Conservation (phyloP, 331 rosid species). For the Prunus yedoensis region DNA sequence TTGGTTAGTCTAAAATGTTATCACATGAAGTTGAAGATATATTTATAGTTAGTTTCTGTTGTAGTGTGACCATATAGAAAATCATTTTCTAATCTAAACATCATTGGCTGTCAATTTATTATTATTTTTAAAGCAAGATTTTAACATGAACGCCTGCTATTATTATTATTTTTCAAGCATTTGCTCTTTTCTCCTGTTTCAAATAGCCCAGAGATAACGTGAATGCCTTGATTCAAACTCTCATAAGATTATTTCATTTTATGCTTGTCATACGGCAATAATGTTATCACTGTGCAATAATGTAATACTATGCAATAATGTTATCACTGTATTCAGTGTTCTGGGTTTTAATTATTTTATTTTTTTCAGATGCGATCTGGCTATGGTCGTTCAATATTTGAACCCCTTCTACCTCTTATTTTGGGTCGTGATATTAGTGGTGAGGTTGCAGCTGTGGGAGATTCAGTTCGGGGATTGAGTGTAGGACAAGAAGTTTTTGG, state of each 20-base stretch:
- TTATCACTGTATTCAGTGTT: background rate
- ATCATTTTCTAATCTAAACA: background rate
- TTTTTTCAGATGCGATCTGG: conserved; percentile 81
- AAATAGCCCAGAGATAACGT: background rate
- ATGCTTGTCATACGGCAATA: background rate
- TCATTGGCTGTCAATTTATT: background rate
- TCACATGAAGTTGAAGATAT: background rate
- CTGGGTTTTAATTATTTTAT: background rate
- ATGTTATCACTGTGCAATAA: too few relatives aligned
- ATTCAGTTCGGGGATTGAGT: conserved; percentile 50
- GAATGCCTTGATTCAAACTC: background rate
- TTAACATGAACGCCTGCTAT: background rate
- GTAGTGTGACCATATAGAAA: background rate
- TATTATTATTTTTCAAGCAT: background rate
- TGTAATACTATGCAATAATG: background rate
- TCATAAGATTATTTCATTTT: background rate
- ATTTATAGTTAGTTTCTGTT: background rate
- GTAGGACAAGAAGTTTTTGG: conserved; percentile 90
- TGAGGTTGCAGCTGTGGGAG: conserved; percentile 81
- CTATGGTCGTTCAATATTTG: conserved; percentile 83
- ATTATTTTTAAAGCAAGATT: background rate
- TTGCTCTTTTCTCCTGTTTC: background rate
- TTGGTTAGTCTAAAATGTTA: background rate
- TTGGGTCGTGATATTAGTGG: conserved; percentile 97
- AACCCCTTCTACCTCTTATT: conserved; percentile 69